Conservation (phyloP, 1,284 basidiomycete genomes). For the Taiwanofungus camphoratus region DNA sequence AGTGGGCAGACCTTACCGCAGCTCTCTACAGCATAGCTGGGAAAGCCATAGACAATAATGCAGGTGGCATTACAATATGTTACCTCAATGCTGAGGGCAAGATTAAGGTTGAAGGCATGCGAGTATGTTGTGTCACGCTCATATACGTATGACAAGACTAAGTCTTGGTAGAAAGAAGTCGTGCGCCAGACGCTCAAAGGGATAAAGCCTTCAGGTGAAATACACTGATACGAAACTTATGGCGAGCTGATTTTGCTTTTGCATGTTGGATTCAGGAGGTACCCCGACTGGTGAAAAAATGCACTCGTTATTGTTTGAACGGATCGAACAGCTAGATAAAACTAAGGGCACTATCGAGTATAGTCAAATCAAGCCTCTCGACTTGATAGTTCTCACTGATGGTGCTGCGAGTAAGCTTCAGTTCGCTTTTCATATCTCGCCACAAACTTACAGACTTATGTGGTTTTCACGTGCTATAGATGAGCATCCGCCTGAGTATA, state of each 20-base stretch:
- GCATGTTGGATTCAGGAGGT: neutral
- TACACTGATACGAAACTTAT: too few relatives aligned
- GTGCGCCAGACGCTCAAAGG: too few relatives aligned
- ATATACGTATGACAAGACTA: too few relatives aligned
- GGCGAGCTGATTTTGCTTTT: too few relatives aligned
- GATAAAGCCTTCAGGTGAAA: too few relatives aligned
- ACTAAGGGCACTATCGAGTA: neutral
- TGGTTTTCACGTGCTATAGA: neutral
- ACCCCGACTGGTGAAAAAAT: neutral
- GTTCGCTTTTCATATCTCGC: neutral
- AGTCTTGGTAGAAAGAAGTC: too few relatives aligned
- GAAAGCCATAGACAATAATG: neutral
- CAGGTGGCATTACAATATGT: neutral
- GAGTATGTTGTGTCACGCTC: too few relatives aligned
- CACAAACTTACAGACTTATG: too few relatives aligned
- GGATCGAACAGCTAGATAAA: neutral
- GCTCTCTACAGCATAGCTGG: neutral
- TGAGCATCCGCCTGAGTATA: neutral
- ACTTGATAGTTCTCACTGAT: neutral
- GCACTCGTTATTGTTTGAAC: neutral
- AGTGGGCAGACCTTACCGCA: neutral
- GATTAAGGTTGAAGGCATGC: too few relatives aligned
- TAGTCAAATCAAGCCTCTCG: neutral
- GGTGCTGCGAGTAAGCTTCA: neutral
- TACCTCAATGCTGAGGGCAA: neutral